Evolutionary conservation across 139 green algal species (phyloP).

Genomic region (Edaphochlamys debaryana): DNA sequence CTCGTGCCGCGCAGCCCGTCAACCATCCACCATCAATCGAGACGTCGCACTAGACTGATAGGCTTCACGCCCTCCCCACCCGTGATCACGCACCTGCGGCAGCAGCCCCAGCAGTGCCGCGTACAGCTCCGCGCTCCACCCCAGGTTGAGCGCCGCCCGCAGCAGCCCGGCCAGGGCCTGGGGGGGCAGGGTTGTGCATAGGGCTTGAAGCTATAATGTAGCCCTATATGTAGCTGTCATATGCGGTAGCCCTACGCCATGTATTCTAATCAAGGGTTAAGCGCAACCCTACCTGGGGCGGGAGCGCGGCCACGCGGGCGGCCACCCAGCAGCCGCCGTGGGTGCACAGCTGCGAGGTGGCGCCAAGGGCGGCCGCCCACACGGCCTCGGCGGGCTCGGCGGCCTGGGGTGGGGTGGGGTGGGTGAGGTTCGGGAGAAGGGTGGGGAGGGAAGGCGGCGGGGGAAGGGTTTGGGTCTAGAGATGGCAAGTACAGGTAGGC

Average conservation of each 20-base stretch:
- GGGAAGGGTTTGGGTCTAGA: no score
- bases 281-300: no score
- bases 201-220: no score
- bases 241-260: no score
- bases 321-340: constrained; percentile 64
- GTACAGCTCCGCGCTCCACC: constrained; percentile 51
- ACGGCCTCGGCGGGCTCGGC: constrained; percentile 58
- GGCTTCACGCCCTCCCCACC: no score
- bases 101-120: constrained; percentile 53
- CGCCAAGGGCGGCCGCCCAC: constrained; percentile 74
- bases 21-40: no score
- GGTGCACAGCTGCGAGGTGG: constrained; percentile 66
- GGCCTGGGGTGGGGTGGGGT: constrained; percentile 36
- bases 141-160: constrained; percentile 45
- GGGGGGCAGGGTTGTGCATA: no score
- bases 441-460: neutral
- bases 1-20: no score
- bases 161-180: constrained; percentile 63
- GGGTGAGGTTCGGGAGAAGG: no score
- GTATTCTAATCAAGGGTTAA: no score
- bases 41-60: no score
- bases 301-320: constrained; percentile 53
- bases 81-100: constrained; percentile 57
- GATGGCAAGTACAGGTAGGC: neutral
- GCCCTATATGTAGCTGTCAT: no score